Percentiles rank a stretch among this genome's conserved stretches.
Conservation (phyloP, 768 basidiomycete genomes). For the Cyclocybe aegerita region DNA sequence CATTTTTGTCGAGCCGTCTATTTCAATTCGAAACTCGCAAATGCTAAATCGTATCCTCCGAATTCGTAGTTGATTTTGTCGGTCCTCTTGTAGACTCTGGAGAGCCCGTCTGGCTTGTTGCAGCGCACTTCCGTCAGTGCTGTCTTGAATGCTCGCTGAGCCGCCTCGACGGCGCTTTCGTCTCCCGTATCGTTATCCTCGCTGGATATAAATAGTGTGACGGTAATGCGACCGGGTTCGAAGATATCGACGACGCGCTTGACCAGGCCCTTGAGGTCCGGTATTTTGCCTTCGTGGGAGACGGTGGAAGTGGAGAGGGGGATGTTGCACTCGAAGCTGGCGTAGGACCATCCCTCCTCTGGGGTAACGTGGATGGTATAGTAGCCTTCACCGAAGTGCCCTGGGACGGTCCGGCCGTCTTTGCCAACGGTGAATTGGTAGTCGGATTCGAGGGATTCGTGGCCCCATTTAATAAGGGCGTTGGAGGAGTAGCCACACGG, state of each 20-base stretch:
- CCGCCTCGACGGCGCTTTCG: constrained; percentile 63
- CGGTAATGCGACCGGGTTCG: constrained; percentile 78
- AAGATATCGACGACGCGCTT: constrained; percentile 92
- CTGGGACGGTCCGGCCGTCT: constrained; percentile 8
- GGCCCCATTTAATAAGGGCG: constrained; percentile 73
- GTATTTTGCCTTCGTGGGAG: constrained; percentile 42
- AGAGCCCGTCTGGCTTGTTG: neutral
- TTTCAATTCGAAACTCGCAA: constrained; percentile 75
- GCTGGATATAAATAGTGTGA: constrained; percentile 90
- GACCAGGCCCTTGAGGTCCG: constrained; percentile 79
- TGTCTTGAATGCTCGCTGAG: constrained; percentile 69
- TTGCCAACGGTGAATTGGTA: constrained; percentile 12
- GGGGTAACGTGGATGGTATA: constrained; percentile 99
- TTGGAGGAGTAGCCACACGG: constrained; percentile 98
- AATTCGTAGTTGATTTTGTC: constrained; percentile 99
- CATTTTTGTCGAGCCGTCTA: constrained; percentile 9
- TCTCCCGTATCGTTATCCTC: constrained; percentile 45
- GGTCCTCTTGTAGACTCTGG: constrained; percentile 66
- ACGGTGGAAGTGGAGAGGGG: constrained; percentile 48
- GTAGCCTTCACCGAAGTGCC: constrained; percentile 74
- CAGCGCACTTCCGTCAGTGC: constrained; percentile 47
- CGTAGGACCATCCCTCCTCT: constrained; percentile 97
- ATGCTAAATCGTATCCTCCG: constrained; percentile 87
- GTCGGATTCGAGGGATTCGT: constrained; percentile 26
- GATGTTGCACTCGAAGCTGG: constrained; percentile 98